Conservation (phyloP, 1,284 basidiomycete species). For the Austroboletus sp. region DNA sequence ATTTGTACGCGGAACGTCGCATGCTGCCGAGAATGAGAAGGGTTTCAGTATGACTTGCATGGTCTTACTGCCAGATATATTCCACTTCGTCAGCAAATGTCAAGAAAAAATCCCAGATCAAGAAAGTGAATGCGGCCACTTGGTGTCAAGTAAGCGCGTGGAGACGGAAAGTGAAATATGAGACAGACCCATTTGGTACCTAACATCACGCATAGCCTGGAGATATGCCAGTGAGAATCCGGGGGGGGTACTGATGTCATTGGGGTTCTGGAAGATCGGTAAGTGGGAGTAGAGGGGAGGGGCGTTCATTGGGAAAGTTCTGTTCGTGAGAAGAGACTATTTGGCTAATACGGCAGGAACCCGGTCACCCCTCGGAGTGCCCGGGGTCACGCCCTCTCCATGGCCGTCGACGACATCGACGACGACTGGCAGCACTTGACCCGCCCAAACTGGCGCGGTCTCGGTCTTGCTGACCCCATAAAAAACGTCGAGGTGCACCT, state of each 20-base stretch:
- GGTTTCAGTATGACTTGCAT: neutral
- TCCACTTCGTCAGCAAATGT: constrained; percentile 16
- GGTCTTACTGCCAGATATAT: constrained; percentile 22
- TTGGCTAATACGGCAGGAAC: no score
- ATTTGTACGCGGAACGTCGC: constrained; percentile 14
- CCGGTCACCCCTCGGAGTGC: neutral
- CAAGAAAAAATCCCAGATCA: constrained; percentile 20
- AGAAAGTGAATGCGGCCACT: constrained; percentile 16
- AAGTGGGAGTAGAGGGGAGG: neutral
- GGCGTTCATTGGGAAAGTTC: neutral
- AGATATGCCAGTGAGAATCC: constrained; percentile 6
- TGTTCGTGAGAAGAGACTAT: neutral
- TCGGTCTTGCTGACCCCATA: constrained; percentile 71
- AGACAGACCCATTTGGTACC: constrained; percentile 12
- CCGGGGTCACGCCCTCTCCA: constrained; percentile 2
- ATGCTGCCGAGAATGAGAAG: constrained; percentile 9
- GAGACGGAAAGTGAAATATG: neutral
- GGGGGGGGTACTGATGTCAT: constrained; percentile 5
- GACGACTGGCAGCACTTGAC: constrained; percentile 58
- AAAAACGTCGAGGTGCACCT: constrained; percentile 64
- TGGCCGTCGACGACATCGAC: constrained; percentile 28
- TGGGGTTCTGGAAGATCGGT: neutral
- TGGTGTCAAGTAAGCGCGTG: constrained; percentile 1
- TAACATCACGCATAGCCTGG: constrained; percentile 6
- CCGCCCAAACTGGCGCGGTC: constrained; percentile 58